Conservation (phyloP, 2,329 filamentous ascomycete species). For the Dendrostoma leiphaemia region DNA sequence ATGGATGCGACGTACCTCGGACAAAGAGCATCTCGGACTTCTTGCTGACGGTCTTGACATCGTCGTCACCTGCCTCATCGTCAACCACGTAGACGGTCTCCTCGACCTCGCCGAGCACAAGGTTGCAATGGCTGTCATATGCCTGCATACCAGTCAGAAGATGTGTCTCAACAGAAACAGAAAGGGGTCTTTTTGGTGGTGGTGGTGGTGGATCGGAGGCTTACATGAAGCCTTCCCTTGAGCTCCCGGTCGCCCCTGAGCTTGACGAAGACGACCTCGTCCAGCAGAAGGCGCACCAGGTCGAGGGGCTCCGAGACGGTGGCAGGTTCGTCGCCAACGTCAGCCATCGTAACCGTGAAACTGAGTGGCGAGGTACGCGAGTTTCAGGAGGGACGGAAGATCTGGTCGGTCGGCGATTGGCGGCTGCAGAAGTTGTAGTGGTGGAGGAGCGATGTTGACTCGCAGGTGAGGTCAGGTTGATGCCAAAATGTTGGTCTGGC, state of each 20-base stretch:
- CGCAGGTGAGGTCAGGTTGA: not conserved
- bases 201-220: not conserved
- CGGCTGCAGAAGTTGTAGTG: no score
- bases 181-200: no score
- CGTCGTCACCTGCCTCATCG: conserved; percentile 77
- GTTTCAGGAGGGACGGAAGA: not conserved
- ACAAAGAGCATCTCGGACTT: conserved; percentile 99
- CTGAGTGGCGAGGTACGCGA: not conserved
- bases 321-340: conserved; percentile 70
- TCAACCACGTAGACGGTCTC: conserved; percentile 95
- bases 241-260: conserved; percentile 92
- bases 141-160: conserved; percentile 55
- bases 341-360: conserved; percentile 63
- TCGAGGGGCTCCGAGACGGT: conserved; percentile 90
- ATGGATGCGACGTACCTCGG: conserved; percentile 64
- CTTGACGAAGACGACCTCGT: conserved; percentile 97
- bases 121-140: conserved; percentile 97
- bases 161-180: not conserved
- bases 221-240: conserved; percentile 90
- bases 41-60: conserved; percentile 88
- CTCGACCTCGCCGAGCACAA: conserved; percentile 93
- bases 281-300: conserved; percentile 88
- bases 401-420: no score
- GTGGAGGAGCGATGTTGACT: not conserved
- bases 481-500: not conserved